Base-by-base conservation (phyloP, 257 asterid genomes). In the Knoxia roxburghii region DNA sequence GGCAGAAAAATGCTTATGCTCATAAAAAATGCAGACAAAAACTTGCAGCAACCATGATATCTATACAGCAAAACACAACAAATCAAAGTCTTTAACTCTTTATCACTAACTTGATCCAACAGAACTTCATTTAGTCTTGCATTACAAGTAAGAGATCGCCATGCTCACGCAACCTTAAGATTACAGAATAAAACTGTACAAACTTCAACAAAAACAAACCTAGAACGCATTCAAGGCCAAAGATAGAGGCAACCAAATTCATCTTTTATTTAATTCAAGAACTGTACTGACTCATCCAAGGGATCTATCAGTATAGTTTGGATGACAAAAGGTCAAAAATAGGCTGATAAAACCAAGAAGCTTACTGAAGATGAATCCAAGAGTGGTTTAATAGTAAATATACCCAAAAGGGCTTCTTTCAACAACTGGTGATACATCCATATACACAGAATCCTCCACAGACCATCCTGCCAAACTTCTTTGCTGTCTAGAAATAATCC, bases 301-400 rank as follows among this genome's bases (percentile, higher is more conserved):
- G 33, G 74, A 69, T 60, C 53, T 61, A 37, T 54, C 21, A 60
- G 9, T 8, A 54, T 60, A 60, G 35, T 61, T 69, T 59, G 53
- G 40, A 69, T 26, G 26, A 26, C 29, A 53, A 5, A 24, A 1
- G 24, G 7, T 50, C 64, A 18, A 67, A 23, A 67, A 37, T n/a
- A 33, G 29, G 53, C 45, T 21, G 67, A 58, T 15, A 20, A 69
- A 14, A 33, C 53, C 67, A 57, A 68, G 54, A 69, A 29, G 32
- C n/a, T 15, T 15, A 59, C 7, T 56, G 72, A 27, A 41, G 72
- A 68, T 59, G 67, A 69, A 69, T 59, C 60, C 67, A 57, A 68
- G 67, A 30, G 30, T 43, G 49, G 65, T 17, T 58, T 59, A 23
- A 23, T 21, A 32, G 11, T 27, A 30, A 49, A 63, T 27, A 43